phyloP scores from a whole-genome alignment of 148 eudicot genomes.

The Silene conica region DNA sequence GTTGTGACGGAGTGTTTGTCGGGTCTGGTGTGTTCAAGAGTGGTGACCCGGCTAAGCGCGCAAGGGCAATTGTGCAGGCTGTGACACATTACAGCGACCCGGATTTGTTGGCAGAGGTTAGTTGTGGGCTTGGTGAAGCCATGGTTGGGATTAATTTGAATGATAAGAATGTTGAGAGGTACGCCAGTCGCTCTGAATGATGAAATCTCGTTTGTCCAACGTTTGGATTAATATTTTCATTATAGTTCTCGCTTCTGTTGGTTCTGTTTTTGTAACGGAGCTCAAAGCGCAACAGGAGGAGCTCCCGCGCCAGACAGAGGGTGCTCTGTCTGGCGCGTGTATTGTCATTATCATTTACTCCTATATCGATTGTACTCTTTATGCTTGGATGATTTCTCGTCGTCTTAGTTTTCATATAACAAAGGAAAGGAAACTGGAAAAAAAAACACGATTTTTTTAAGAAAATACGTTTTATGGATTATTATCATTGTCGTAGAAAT shows the following conservation, averaged over 20 bases:
- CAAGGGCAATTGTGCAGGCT: constrained; percentile 81
- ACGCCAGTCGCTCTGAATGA: constrained; percentile 60
- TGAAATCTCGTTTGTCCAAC: no score
- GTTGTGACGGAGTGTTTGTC: constrained; percentile 84
- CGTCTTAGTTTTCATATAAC: constrained; percentile 10
- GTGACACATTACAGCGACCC: constrained; percentile 91
- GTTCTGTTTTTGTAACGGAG: neutral
- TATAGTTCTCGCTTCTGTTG: neutral
- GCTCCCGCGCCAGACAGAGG: no score
- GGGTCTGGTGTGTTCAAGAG: constrained; percentile 86
- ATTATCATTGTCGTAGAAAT: no score
- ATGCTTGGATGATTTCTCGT: constrained; percentile 1
- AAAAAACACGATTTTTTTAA: no score
- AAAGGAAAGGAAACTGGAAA: neutral
- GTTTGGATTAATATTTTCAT: neutral
- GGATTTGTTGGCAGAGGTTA: constrained; percentile 61
- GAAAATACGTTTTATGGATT: no score
- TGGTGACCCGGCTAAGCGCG: constrained; percentile 61
- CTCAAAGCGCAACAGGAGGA: no score
- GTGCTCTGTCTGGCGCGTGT: no score
- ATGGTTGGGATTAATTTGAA: constrained; percentile 83
- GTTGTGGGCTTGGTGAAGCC: constrained; percentile 85
- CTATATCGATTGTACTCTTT: neutral
- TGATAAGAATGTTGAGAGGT: constrained; percentile 76
- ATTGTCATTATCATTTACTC: neutral